Base-by-base conservation (phyloP, 2,329 filamentous ascomycete species). In the Achaetomium macrosporum region DNA sequence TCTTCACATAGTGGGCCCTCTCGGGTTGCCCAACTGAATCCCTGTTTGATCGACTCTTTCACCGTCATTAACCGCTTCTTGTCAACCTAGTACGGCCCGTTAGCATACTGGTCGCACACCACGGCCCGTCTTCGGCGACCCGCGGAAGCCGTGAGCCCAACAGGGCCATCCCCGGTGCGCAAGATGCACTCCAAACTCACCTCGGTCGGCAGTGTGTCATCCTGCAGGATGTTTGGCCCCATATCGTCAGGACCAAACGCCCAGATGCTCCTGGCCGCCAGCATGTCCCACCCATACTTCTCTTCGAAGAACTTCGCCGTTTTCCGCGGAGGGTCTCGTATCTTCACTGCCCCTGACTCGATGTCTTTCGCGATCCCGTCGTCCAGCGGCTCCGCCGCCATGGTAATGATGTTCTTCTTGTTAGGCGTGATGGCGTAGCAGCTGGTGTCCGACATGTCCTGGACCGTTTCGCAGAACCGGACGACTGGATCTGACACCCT, bases 321-420 rank as follows among this genome's bases (percentile, higher is more conserved):
- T 67, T 92, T 91, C 52, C 91, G 85, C 41, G 93, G 87, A 2
- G 93, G 91, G 62, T 97, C 92, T 58, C 87, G 89, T 72, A 99
- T 96, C 64, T 82, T 90, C 63, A 99, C 91, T 51, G 82, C 85
- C 25, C 92, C 91, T 44, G 82, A 84, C 73, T 99, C 93, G 58
- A 99, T 97, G 64, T 99, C 93, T 64, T 88, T 85, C 5, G 92
- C 90, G 57, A 99, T 95, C 15, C 93, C 93, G 63, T 95, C 88
- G 61, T 99, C 93, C 13, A 99, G 75, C 33, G 93, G 92, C 69
- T 99, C 93, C 3, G 93, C 93, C 53, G 97, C 88, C 89, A 99
- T 96, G 35, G 93, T 97, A 64, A 99, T 87, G 70, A 95, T 96
- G 75, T 99, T 99, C 76, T 96, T 96, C 74, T 99, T 99, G 75